Percentiles rank a stretch among this genome's conserved stretches.
phyloP scores from a whole-genome alignment of 1,139 yeast genomes.

The Yamadazyma diospyri region DNA sequence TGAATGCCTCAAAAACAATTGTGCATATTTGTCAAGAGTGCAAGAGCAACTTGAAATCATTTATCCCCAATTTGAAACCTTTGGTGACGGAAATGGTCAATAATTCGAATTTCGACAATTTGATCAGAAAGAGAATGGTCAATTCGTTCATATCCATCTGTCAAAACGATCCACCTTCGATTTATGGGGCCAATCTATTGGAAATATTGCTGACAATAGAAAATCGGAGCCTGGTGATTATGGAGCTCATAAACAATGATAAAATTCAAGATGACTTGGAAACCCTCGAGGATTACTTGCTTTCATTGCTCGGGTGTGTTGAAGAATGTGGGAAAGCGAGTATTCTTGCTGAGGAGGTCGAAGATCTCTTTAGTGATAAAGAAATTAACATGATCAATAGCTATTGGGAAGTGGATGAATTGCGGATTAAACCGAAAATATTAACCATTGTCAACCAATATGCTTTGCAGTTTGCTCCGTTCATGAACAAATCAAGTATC shows the following conservation, averaged over 20 bases:
- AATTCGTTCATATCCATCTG: slow-evolving; percentile 61
- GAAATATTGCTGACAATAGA: slow-evolving; percentile 22
- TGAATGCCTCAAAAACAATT: slow-evolving; percentile 56
- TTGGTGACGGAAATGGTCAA: slow-evolving; percentile 52
- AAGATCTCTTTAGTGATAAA: slow-evolving; percentile 32
- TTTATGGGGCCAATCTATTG: slow-evolving; percentile 21
- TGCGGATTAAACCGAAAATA: slow-evolving; percentile 37
- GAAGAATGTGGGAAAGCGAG: slow-evolving; percentile 69
- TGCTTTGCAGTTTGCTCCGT: slow-evolving; percentile 33
- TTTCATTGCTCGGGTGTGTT: slow-evolving; percentile 59
- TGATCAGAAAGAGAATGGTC: slow-evolving; percentile 58
- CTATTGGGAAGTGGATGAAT: slow-evolving; percentile 44
- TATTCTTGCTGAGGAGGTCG: slow-evolving; percentile 54
- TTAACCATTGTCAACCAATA: slow-evolving; percentile 40
- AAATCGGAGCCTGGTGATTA: slow-evolving; percentile 12
- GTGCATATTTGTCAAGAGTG: slow-evolving; percentile 60
- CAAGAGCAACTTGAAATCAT: slow-evolving; percentile 41
- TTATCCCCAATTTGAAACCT: slow-evolving; percentile 50
- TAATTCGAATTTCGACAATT: slow-evolving; percentile 41
- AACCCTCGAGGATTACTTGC: slow-evolving; percentile 37
- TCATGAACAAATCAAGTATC: slow-evolving; percentile 35
- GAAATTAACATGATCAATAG: slow-evolving; percentile 20
- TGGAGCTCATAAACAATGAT: slow-evolving; percentile 10
- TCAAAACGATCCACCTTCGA: slow-evolving; percentile 43
- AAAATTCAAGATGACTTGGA: slow-evolving; percentile 10